phyloP scores from a whole-genome alignment of 2,329 filamentous ascomycete genomes.

The Alternaria sp. region DNA sequence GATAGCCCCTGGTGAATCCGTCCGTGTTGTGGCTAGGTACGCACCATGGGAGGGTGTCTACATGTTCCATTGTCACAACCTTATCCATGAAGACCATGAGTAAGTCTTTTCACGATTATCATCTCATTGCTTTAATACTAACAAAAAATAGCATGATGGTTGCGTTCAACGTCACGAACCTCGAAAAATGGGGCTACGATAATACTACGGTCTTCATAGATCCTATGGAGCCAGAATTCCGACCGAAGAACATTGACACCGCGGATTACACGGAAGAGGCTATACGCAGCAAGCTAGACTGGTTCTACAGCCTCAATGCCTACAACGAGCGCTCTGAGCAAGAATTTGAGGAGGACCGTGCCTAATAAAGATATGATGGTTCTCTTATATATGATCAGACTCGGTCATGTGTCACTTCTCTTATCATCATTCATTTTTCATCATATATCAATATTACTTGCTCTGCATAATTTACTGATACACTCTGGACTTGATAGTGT shows the following conservation, averaged over 20 bases:
- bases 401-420: not conserved
- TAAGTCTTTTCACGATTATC: slow-evolving; percentile 19
- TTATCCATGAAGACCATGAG: slow-evolving; percentile 57
- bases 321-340: slow-evolving; percentile 32
- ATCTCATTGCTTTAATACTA: not conserved
- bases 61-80: slow-evolving; percentile 59
- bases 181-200: slow-evolving; percentile 47
- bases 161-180: slow-evolving; percentile 54
- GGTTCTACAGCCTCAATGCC: slow-evolving; percentile 43
- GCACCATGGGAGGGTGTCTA: slow-evolving; percentile 59
- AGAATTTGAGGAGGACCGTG: not conserved
- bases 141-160: slow-evolving; percentile 50
- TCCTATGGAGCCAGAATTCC: slow-evolving; percentile 41
- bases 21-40: slow-evolving; percentile 41
- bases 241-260: slow-evolving; percentile 33
- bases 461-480: not conserved
- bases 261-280: slow-evolving; percentile 38
- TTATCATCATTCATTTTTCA: not conserved
- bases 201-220: slow-evolving; percentile 45
- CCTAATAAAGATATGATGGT: not conserved
- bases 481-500: not conserved
- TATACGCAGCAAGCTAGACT: slow-evolving; percentile 40
- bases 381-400: not conserved
- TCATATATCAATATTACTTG: not conserved
- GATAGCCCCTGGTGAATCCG: slow-evolving; percentile 59